Conservation (phyloP, 2,329 filamentous ascomycete species). For the Pestalotiopsis sp. region DNA sequence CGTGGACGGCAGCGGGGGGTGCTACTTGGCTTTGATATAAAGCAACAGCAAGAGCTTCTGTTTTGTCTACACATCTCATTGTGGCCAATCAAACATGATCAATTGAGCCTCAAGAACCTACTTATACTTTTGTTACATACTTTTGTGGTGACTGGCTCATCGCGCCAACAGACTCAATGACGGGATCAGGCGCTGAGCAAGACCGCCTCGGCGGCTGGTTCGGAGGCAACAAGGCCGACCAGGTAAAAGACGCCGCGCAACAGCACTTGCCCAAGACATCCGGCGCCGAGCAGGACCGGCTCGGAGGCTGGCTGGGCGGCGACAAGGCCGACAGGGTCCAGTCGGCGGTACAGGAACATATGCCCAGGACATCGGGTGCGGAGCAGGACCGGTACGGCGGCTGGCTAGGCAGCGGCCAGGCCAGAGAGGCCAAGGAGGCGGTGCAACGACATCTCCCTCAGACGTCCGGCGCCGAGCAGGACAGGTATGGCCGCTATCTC, state of each 20-base stretch:
- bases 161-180: neutral
- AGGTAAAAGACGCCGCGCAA: slow-evolving; percentile 19
- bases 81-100: neutral
- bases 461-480: slow-evolving; percentile 25
- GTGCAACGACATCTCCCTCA: slow-evolving; percentile 18
- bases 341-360: slow-evolving; percentile 18
- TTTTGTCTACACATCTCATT: neutral
- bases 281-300: slow-evolving; percentile 21
- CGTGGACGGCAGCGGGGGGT: neutral
- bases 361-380: slow-evolving; percentile 21
- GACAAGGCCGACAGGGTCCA: slow-evolving; percentile 18
- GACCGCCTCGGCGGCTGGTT: slow-evolving; percentile 17
- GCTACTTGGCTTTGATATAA: neutral
- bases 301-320: slow-evolving; percentile 17
- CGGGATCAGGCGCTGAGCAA: slow-evolving; percentile 17
- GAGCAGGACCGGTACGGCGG: slow-evolving; percentile 26
- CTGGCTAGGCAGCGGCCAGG: slow-evolving; percentile 24
- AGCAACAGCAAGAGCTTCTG: neutral
- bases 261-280: slow-evolving; percentile 18
- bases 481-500: slow-evolving; percentile 24
- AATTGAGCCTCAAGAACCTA: neutral
- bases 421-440: slow-evolving; percentile 19
- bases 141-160: neutral
- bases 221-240: slow-evolving; percentile 20
- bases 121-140: neutral